Percentiles rank a stretch among this genome's conserved stretches.
phyloP scores from a whole-genome alignment of 768 basidiomycete species.

The Pleurotus ostreatus region DNA sequence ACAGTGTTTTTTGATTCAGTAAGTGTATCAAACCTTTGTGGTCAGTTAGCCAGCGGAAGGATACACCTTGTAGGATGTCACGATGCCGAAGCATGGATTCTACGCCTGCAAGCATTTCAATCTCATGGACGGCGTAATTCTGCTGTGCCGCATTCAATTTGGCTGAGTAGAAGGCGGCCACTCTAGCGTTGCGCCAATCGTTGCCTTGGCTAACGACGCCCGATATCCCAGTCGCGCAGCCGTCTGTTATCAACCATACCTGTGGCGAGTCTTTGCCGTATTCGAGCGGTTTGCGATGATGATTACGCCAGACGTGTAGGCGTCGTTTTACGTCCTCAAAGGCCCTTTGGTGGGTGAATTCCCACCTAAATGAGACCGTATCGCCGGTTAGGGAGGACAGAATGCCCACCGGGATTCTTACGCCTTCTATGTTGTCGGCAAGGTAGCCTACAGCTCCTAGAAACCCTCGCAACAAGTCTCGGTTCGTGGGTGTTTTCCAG shows the following conservation, averaged over 20 bases:
- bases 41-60: slow-evolving; percentile 11
- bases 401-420: slow-evolving; percentile 23
- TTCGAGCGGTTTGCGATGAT: slow-evolving; percentile 9
- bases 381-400: slow-evolving; percentile 15
- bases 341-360: slow-evolving; percentile 10
- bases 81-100: slow-evolving; percentile 10
- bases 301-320: neutral
- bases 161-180: slow-evolving; percentile 21
- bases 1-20: slow-evolving; percentile 8
- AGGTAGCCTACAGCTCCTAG: slow-evolving; percentile 29
- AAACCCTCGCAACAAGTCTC: slow-evolving; percentile 24
- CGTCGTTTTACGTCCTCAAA: slow-evolving; percentile 24
- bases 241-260: slow-evolving; percentile 17
- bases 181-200: slow-evolving; percentile 18
- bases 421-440: slow-evolving; percentile 15
- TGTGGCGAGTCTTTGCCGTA: slow-evolving; percentile 7
- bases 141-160: slow-evolving; percentile 17
- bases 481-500: slow-evolving; percentile 22
- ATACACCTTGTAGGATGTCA: slow-evolving; percentile 7
- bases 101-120: slow-evolving; percentile 16
- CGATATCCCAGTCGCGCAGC: slow-evolving; percentile 14
- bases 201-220: slow-evolving; percentile 10
- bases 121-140: slow-evolving; percentile 26
- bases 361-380: slow-evolving; percentile 11
- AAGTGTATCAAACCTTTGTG: slow-evolving; percentile 10